Evolutionary conservation across 345 rosid species (phyloP), one percentile per base, ranked within the genome.

Genomic region (Salix purpurea): DNA sequence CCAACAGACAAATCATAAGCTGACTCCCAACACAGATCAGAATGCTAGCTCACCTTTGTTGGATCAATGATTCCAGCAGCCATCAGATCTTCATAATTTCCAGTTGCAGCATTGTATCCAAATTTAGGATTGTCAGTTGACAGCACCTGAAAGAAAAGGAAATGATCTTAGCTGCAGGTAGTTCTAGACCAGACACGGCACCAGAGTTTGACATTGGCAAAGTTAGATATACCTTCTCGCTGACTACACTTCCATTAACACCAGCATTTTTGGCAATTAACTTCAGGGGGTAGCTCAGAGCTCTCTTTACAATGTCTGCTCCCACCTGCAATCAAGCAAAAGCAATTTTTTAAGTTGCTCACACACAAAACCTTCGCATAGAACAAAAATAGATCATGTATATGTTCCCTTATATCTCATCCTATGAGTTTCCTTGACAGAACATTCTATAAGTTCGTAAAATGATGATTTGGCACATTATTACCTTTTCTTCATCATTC

Each of bases 1-100:
- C 46, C 46, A 42, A 42, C 13, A 42, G 46, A 10, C 46, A 42
- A 2, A 46, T 3, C 48, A n/a, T 23, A 8, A 37, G 6, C 5
- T 34, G 46, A 10, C 50, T 6, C 24, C 48, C 36, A 2, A 48
- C 10, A 8, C 10, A 19, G 21, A 18, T 32, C 24, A 44, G 19
- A 3, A 16, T 21, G 32, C 7, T 16, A 32, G 68, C 70, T 79
- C 74, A 78, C 84, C 94, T 96, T 96, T 14, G 98, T 92, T 72
- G 99, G 99, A 78, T 96, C 98, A 0, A 96, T 96, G 52, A 96
- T 96, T 48, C 99, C 98, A 71, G 97, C 98, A 77, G 98, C 89
- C 98, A 96, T 96, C 40, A 96, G 69, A 84, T 96, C 99, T 69
- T 96, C 98, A 18, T 96, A 96, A 8, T 91, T 90, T 68, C 99